Evolutionary conservation across 169 alveolate genomes (phyloP), one percentile per base, ranked within the genome.

Genomic region (Miamiensis avidus): DNA sequence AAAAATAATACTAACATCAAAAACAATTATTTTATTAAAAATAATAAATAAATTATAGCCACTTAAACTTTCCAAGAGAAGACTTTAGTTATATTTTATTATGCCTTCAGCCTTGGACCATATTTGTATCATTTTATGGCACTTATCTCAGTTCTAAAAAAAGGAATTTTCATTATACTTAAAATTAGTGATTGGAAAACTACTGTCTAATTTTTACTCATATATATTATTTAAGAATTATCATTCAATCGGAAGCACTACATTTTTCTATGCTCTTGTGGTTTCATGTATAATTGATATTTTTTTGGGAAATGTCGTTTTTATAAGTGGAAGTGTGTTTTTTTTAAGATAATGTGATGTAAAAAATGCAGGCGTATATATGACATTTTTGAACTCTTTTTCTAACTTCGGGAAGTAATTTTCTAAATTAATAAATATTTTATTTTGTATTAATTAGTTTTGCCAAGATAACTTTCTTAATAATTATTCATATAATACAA

Each of bases 341-440:
- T 79, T 64, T 79, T 64, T 79, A 29, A 79, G 84, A 29, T 0
- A 28, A 1, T 79, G 84, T 79, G 84, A 79, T 29, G 28, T 25
- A 15, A 49, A 69, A 1, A 79, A 34, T 15, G 84, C 76, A 49
- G 84, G 84, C 0, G 64, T 74, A 0, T 79, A 49, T 64, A 79
- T 79, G 4, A 79, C 84, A 1, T 79, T 79, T 72, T 79, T 79
- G 73, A 79, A 79, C 29, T 79, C 84, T 79, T 79, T 79, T 49
- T 49, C 77, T 0, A 79, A 79, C 64, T 64, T 79, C 0, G 84
- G 84, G 64, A 49, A 76, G 69, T 49, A 49, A 49, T n/a, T n/a
- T n/a, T n/a, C n/a, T n/a, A n/a, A n/a, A n/a, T n/a, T n/a, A n/a
- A n/a, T n/a, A n/a, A n/a, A n/a, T n/a, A n/a, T n/a, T n/a, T n/a